phyloP scores from a whole-genome alignment of 371 early-diverging fungal genomes.

The Lichtheimia hyalospora region DNA sequence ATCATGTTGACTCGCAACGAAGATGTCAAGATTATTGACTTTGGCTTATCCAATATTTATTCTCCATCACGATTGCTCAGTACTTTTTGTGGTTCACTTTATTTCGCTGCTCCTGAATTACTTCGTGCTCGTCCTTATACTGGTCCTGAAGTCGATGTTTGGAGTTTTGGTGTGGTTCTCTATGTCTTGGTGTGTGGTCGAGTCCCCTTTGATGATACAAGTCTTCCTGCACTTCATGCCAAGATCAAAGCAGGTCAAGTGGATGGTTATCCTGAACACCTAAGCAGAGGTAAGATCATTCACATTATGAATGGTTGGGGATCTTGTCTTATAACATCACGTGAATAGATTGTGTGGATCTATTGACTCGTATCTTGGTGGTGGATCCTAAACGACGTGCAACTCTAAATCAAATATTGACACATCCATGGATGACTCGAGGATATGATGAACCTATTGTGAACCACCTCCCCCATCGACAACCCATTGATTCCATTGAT shows the following conservation, averaged over 20 bases:
- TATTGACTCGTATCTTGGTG: slow-evolving; percentile 68
- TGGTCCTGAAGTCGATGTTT: slow-evolving; percentile 89
- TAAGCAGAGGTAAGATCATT: slow-evolving; percentile 31
- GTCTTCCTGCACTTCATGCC: slow-evolving; percentile 60
- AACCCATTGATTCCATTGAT: slow-evolving; percentile 32
- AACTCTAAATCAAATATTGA: slow-evolving; percentile 53
- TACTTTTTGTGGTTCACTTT: slow-evolving; percentile 84
- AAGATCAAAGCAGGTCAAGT: slow-evolving; percentile 61
- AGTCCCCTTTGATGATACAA: slow-evolving; percentile 85
- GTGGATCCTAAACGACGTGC: slow-evolving; percentile 60
- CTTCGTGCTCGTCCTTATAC: slow-evolving; percentile 75
- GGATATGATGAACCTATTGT: slow-evolving; percentile 51
- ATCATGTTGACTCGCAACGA: slow-evolving; percentile 64
- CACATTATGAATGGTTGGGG: not conserved
- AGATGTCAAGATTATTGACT: slow-evolving; percentile 74
- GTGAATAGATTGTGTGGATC: slow-evolving; percentile 57
- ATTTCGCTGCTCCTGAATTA: slow-evolving; percentile 88
- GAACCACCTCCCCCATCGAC: slow-evolving; percentile 36
- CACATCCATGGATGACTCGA: slow-evolving; percentile 74
- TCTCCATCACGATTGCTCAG: slow-evolving; percentile 59
- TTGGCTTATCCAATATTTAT: slow-evolving; percentile 85
- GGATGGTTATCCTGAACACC: slow-evolving; percentile 42
- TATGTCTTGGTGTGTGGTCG: slow-evolving; percentile 82
- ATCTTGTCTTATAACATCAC: not conserved
- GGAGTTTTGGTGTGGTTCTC: slow-evolving; percentile 89